These are phyloP conservation scores for Craterostigma plantagineum DNA, from an alignment of 257 asterid species.

Conservation along the genomic window DNA sequence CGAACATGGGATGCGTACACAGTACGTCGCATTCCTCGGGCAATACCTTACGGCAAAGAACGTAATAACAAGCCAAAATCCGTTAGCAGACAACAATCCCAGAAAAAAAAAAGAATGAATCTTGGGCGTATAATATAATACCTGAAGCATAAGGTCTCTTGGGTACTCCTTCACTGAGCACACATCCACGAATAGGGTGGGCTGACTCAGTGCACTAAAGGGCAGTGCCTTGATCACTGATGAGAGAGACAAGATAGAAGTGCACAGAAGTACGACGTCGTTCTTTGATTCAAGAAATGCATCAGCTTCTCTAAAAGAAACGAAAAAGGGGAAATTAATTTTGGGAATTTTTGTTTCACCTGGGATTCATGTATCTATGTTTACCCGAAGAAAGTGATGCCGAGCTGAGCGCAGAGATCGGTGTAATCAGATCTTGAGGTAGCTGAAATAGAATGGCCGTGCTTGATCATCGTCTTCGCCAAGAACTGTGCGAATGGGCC, in stretches of 20 bases:
- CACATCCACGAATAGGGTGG: slow-evolving; percentile 67
- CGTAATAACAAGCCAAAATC: too few relatives aligned
- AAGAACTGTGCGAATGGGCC: slow-evolving; percentile 75
- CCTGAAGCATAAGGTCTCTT: slow-evolving; percentile 47
- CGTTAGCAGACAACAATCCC: too few relatives aligned
- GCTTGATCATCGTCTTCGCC: slow-evolving; percentile 44
- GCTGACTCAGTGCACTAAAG: slow-evolving; percentile 23
- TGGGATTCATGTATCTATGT: background rate
- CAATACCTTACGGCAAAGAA: too few relatives aligned
- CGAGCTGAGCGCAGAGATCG: slow-evolving; percentile 30
- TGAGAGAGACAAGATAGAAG: slow-evolving; percentile 59
- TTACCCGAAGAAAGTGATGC: slow-evolving; percentile 56
- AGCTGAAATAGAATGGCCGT: slow-evolving; percentile 44
- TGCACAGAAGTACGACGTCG: slow-evolving; percentile 49
- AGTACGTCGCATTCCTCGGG: slow-evolving; percentile 14
- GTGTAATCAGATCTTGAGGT: slow-evolving; percentile 79
- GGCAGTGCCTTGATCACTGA: slow-evolving; percentile 46
- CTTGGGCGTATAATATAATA: slow-evolving; percentile 4
- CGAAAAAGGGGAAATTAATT: background rate
- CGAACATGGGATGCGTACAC: slow-evolving; percentile 58
- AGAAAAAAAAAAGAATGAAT: background rate
- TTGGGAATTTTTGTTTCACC: background rate
- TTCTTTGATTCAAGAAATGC: slow-evolving; percentile 43
- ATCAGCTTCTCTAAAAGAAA: slow-evolving; percentile 35
- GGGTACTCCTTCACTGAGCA: slow-evolving; percentile 80